phyloP scores from a whole-genome alignment of 2,329 filamentous ascomycete species.

The Claviceps cyperi region DNA sequence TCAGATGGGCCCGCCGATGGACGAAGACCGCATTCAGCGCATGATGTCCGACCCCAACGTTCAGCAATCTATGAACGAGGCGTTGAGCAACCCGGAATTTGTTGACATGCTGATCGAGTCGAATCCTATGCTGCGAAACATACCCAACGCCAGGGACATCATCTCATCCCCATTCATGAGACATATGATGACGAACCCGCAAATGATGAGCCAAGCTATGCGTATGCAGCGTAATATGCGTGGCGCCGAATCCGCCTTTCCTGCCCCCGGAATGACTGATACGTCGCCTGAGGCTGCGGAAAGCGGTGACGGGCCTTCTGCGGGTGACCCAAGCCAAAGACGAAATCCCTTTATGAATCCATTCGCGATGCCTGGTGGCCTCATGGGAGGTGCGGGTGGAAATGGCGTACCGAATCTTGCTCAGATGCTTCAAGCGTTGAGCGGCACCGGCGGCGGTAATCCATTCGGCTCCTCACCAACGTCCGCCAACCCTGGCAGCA shows the following conservation, averaged over 20 bases:
- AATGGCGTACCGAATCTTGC: slow-evolving; percentile 11
- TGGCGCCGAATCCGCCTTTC: slow-evolving; percentile 50
- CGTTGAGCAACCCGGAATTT: slow-evolving; percentile 86
- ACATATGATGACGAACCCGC: slow-evolving; percentile 84
- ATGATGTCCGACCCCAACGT: slow-evolving; percentile 85
- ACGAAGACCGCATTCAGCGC: slow-evolving; percentile 64
- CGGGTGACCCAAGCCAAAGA: slow-evolving; percentile 9
- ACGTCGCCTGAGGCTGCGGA: slow-evolving; percentile 49
- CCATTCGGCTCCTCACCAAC: slow-evolving; percentile 18
- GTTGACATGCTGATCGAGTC: slow-evolving; percentile 89
- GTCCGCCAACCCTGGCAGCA: neutral
- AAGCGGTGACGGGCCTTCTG: slow-evolving; percentile 17
- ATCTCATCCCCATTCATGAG: slow-evolving; percentile 80
- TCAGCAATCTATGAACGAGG: slow-evolving; percentile 79
- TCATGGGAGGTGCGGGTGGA: slow-evolving; percentile 8
- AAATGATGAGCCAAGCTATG: slow-evolving; percentile 67
- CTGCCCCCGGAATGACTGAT: slow-evolving; percentile 83
- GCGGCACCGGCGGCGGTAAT: slow-evolving; percentile 18
- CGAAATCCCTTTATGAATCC: slow-evolving; percentile 31
- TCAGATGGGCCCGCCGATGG: slow-evolving; percentile 79
- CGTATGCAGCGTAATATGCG: slow-evolving; percentile 65
- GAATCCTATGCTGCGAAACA: slow-evolving; percentile 67
- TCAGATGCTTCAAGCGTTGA: slow-evolving; percentile 16
- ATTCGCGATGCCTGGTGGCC: slow-evolving; percentile 15
- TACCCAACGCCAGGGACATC: slow-evolving; percentile 67